These are phyloP conservation scores for Tulasnella sp. DNA, from an alignment of 768 basidiomycete genomes.

Conservation along the genomic window DNA sequence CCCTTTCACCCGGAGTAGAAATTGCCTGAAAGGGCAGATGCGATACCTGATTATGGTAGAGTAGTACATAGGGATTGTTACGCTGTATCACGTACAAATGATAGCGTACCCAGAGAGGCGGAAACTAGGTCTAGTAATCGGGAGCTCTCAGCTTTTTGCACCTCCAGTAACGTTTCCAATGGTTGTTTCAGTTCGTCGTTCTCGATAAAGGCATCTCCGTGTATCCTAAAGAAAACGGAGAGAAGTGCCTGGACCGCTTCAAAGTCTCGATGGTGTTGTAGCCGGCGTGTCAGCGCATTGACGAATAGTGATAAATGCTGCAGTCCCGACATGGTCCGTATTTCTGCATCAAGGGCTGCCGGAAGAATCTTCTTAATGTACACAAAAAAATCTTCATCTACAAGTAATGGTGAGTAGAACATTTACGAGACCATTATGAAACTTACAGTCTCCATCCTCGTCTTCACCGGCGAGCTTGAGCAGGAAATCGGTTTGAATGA, in stretches of 20 bases:
- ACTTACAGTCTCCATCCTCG: constrained; percentile 56
- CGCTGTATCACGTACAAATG: constrained; percentile 59
- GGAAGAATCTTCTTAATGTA: constrained; percentile 80
- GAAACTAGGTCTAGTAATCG: constrained; percentile 63
- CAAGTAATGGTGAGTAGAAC: background rate
- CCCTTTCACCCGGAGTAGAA: too few relatives aligned
- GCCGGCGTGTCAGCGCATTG: constrained; percentile 54
- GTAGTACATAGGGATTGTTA: constrained; percentile 22
- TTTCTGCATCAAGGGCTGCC: constrained; percentile 79
- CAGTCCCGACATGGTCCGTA: constrained; percentile 49
- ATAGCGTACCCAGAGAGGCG: constrained; percentile 59
- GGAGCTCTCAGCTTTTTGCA: constrained; percentile 66
- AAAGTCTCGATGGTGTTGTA: constrained; percentile 76
- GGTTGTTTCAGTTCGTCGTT: constrained; percentile 41
- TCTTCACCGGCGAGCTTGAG: constrained; percentile 48
- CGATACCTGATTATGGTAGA: background rate
- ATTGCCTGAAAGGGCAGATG: too few relatives aligned
- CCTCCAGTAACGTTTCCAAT: constrained; percentile 45
- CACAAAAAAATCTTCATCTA: constrained; percentile 73
- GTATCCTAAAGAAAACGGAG: constrained; percentile 70
- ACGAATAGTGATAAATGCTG: constrained; percentile 53
- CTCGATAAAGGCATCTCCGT: constrained; percentile 65
- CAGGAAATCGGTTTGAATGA: constrained; percentile 55
- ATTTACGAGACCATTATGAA: too few relatives aligned
- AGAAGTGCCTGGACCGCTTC: constrained; percentile 88